phyloP scores from a whole-genome alignment of 2,329 filamentous ascomycete genomes.

The Arthrobotrys entomopaga region DNA sequence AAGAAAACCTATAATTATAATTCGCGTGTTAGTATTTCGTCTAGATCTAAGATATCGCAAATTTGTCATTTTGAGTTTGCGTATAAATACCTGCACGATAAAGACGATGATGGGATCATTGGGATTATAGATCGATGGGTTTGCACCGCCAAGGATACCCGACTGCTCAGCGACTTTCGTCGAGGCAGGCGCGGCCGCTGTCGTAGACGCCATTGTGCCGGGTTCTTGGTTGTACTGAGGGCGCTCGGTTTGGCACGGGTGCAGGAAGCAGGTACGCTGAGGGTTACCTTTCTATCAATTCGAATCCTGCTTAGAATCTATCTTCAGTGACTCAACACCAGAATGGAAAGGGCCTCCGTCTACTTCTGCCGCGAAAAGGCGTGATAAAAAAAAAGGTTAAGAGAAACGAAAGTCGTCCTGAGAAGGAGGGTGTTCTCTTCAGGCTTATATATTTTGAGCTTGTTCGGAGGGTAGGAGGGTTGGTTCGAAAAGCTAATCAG shows the following conservation, averaged over 20 bases:
- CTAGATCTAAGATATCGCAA: constrained; percentile 34
- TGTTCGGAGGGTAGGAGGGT: too few species aligned
- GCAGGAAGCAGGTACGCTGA: not conserved
- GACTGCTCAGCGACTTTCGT: constrained; percentile 67
- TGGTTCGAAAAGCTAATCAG: too few species aligned
- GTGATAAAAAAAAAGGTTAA: constrained; percentile 14
- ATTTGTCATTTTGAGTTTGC: constrained; percentile 23
- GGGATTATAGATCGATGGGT: constrained; percentile 75
- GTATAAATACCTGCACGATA: constrained; percentile 73
- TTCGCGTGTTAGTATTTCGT: constrained; percentile 30
- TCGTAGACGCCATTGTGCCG: constrained; percentile 39
- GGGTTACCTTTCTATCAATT: not conserved
- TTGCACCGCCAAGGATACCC: constrained; percentile 76
- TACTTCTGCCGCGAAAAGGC: constrained; percentile 11
- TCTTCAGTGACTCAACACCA: constrained; percentile 10
- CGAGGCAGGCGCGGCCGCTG: constrained; percentile 57
- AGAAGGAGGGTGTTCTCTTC: constrained; percentile 3
- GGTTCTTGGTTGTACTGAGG: not conserved
- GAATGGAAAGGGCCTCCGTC: constrained; percentile 7
- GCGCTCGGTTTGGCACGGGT: constrained; percentile 1
- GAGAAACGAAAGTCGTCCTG: not conserved
- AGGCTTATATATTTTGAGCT: constrained; percentile 19
- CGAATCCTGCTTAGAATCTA: not conserved
- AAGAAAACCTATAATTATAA: constrained; percentile 69
- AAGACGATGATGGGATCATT: constrained; percentile 79